Conservation (phyloP, 345 rosid genomes). For the Iberis pinnata region DNA sequence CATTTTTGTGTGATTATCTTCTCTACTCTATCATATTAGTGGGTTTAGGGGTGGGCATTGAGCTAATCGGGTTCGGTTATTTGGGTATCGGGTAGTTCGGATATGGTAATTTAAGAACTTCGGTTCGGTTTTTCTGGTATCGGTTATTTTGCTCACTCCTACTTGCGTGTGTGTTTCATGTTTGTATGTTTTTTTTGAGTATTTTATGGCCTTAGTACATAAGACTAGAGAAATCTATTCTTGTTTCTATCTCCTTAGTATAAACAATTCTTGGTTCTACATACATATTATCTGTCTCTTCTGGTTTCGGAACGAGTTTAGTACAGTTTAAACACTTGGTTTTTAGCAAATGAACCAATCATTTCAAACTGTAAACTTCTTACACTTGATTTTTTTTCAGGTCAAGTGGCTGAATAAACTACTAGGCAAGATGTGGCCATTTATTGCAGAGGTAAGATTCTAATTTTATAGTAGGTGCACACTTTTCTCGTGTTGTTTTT, state of each 20-base stretch:
- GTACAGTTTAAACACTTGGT: constrained; percentile 2
- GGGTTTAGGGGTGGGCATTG: too few relatives aligned
- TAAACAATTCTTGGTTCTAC: neutral
- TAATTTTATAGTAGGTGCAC: neutral
- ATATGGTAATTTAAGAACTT: too few relatives aligned
- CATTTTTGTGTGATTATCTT: neutral
- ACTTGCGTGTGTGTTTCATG: constrained; percentile 11
- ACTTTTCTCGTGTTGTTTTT: neutral
- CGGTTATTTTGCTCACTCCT: too few relatives aligned
- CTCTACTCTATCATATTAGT: neutral
- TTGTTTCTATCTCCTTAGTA: too few relatives aligned
- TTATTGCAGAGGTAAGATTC: constrained; percentile 75
- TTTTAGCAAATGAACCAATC: neutral
- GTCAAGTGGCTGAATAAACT: constrained; percentile 99
- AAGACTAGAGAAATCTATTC: too few relatives aligned
- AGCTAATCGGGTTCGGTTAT: too few relatives aligned
- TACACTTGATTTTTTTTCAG: constrained; percentile 34
- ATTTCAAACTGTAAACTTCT: neutral
- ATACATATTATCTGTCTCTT: neutral
- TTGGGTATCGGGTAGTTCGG: too few relatives aligned
- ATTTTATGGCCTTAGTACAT: neutral
- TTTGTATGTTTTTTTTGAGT: neutral
- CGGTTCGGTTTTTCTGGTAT: too few relatives aligned
- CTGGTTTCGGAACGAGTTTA: constrained; percentile 4
- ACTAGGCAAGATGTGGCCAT: constrained; percentile 93